These are phyloP conservation scores for Colletotrichum viniferum DNA, from an alignment of 2,329 filamentous ascomycete species.

Conservation along the genomic window DNA sequence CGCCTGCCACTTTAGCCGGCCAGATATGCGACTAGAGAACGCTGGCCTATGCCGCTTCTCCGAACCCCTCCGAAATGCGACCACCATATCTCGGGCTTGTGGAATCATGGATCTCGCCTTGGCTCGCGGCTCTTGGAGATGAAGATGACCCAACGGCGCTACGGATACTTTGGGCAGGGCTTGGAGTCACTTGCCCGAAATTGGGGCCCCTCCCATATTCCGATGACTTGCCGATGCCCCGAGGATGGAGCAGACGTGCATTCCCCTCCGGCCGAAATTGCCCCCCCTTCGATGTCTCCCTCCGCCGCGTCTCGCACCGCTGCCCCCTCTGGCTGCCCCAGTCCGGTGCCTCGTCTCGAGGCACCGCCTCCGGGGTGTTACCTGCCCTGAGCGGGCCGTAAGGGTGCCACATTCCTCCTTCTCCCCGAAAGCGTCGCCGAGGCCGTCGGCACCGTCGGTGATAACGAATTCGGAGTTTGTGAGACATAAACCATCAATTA, in stretches of 20 bases:
- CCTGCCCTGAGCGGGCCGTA: neutral
- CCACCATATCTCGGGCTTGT: neutral
- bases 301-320: neutral
- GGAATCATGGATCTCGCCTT: neutral
- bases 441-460: neutral
- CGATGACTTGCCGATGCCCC: conserved; percentile 9
- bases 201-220: neutral
- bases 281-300: neutral
- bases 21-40: neutral
- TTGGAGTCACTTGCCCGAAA: neutral
- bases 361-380: neutral
- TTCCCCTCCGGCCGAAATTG: conserved; percentile 2
- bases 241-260: neutral
- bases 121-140: neutral
- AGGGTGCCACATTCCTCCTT: neutral
- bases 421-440: neutral
- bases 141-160: neutral
- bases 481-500: neutral
- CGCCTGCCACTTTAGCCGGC: neutral
- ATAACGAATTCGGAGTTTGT: neutral
- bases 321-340: neutral
- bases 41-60: neutral
- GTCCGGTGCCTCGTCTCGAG: conserved; percentile 5
- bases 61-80: neutral
- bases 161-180: neutral